phyloP scores from a whole-genome alignment of 768 basidiomycete species.

The Kondoa malvinella region DNA sequence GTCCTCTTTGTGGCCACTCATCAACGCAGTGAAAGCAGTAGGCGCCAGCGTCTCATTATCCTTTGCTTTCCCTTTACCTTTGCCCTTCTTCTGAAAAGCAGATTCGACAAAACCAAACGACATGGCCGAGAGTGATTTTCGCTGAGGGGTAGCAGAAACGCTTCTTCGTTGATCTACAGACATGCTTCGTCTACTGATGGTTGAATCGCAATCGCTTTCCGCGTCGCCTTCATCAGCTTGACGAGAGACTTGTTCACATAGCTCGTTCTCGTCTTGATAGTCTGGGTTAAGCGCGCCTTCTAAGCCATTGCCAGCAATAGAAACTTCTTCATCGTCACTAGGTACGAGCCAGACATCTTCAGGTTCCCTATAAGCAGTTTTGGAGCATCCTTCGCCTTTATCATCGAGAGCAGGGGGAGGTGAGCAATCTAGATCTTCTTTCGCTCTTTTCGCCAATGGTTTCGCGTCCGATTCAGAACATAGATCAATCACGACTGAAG shows the following conservation, averaged over 20 bases:
- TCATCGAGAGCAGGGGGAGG: neutral
- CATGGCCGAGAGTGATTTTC: neutral
- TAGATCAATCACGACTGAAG: neutral
- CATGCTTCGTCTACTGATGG: neutral
- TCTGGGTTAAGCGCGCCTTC: slow-evolving; percentile 5
- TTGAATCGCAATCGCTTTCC: neutral
- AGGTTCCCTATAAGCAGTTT: neutral
- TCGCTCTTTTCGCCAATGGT: neutral
- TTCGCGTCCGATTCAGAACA: neutral
- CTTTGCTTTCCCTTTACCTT: neutral
- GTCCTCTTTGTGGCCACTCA: slow-evolving; percentile 68
- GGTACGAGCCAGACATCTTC: neutral
- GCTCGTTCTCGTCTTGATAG: neutral
- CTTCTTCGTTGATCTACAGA: neutral
- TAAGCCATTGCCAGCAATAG: neutral
- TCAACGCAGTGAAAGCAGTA: slow-evolving; percentile 61
- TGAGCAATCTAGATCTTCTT: neutral
- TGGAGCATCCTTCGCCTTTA: neutral
- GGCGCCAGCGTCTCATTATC: slow-evolving; percentile 11
- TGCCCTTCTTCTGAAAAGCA: neutral
- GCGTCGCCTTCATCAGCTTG: neutral
- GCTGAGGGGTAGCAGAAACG: neutral
- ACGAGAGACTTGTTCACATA: neutral
- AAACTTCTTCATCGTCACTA: slow-evolving; percentile 32
- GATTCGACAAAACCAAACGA: neutral